Evolutionary conservation across 371 early-diverging fungal species (phyloP), one percentile per base, ranked within the genome.

Genomic region (Mortierella polycephala): DNA sequence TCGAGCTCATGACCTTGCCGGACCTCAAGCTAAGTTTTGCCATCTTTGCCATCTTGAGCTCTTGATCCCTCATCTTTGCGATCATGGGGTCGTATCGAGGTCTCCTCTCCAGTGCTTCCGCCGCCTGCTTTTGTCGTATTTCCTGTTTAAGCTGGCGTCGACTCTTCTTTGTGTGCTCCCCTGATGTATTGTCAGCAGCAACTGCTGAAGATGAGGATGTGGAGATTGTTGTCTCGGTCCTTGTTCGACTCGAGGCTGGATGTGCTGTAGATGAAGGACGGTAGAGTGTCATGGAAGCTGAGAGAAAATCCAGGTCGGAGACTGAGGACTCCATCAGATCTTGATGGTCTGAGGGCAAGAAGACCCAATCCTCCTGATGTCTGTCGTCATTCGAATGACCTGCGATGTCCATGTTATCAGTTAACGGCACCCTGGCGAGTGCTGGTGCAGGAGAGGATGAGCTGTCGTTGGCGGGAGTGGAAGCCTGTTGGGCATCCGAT

Each of bases 101-200:
- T 13, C 51, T 52, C 13, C 71, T 71, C 11, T 71, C 67, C 42
- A 63, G 55, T 23, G 66, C 64, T 4, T 70, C 76, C 20, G 51
- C 23, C 13, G 67, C 71, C 37, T 60, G 67, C 47, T 67, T 56
- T 14, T 55, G 63, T 2, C 76, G 62, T 14, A 10, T 59, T 41
- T 76, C 77, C 45, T 71, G 63, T 65, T 76, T 76, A 53, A 76
- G 64, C 42, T 76, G 77, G 6, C 77, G 67, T 20, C 71, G 63
- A 39, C 71, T 71, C 68, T 76, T 74, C 46, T 60, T 57, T 6
- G 42, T n/a, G 23, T 52, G 13, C 44, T 30, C 20, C 14, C 23
- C 42, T 30, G 52, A 37, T 57, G 16, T 18, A 45, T 11, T 16
- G 40, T 8, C 10, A 44, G 57, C 40, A 37, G n/a, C 13, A 14